These are phyloP conservation scores for Aspergillus sparsus DNA, from an alignment of 495 filamentous ascomycete species.

Conservation along the genomic window DNA sequence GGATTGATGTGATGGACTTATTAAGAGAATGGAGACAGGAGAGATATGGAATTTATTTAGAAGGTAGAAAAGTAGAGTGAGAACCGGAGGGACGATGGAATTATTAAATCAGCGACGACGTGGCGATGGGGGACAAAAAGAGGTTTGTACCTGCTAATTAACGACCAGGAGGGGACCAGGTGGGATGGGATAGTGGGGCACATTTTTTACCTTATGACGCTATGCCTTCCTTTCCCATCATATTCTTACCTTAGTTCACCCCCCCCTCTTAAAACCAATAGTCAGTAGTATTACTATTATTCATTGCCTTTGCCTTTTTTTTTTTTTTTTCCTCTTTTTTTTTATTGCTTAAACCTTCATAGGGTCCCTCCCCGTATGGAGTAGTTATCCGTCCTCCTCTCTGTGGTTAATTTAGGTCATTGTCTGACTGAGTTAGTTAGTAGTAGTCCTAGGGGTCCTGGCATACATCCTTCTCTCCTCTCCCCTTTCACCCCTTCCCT, in stretches of 20 bases:
- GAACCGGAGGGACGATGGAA: constrained; percentile 19
- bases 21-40: constrained; percentile 8
- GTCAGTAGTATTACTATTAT: too few species aligned
- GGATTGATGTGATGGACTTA: neutral
- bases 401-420: neutral
- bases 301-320: neutral
- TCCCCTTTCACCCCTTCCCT: neutral
- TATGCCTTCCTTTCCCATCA: constrained; percentile 11
- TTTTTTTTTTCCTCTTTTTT: too few species aligned
- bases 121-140: constrained; percentile 28
- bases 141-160: constrained; percentile 2
- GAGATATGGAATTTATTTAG: constrained; percentile 11
- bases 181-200: constrained; percentile 29
- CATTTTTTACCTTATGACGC: constrained; percentile 15
- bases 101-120: constrained; percentile 24
- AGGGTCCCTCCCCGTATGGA: too few species aligned
- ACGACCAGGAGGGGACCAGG: constrained; percentile 11
- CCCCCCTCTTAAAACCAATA: neutral
- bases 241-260: neutral
- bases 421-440: neutral
- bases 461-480: too few species aligned
- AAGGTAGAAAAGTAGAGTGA: constrained; percentile 22
- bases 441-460: neutral
- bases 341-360: too few species aligned
- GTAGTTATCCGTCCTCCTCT: too few species aligned